Percentiles rank a stretch among this genome's conserved stretches.
Evolutionary conservation across 2,329 filamentous ascomycete genomes (phyloP).

Genomic region (Xylaria sp.): DNA sequence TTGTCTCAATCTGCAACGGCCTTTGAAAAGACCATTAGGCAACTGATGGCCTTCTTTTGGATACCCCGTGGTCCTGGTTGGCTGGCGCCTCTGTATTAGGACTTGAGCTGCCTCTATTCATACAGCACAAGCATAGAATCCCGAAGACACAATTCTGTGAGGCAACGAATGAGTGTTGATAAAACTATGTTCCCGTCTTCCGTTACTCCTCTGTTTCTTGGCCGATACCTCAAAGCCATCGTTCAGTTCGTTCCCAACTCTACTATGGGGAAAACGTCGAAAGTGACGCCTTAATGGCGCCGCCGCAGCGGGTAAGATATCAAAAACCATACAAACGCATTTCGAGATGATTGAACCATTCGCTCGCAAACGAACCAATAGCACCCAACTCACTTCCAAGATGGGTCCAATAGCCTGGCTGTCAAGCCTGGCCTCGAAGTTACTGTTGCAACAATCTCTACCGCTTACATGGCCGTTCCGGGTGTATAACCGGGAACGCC

Average conservation of each 20-base stretch:
- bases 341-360: background rate
- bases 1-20: conserved; percentile 15
- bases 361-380: background rate
- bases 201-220: conserved; percentile 10
- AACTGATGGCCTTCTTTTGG: background rate
- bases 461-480: conserved; percentile 32
- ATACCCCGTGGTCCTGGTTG: conserved; percentile 11
- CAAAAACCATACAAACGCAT: conserved; percentile 10
- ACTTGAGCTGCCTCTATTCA: conserved; percentile 25
- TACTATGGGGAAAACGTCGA: background rate
- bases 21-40: background rate
- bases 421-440: background rate
- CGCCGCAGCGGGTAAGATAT: background rate
- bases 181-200: conserved; percentile 21
- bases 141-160: conserved; percentile 30
- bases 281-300: conserved; percentile 1
- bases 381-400: background rate
- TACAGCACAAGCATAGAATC: conserved; percentile 33
- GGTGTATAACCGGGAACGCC: conserved; percentile 24
- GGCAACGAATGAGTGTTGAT: conserved; percentile 31
- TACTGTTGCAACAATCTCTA: background rate
- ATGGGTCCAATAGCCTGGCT: background rate
- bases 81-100: conserved; percentile 8
- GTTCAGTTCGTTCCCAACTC: background rate
- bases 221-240: background rate